phyloP scores from a whole-genome alignment of 345 rosid genomes.

The Pistacia vera region DNA sequence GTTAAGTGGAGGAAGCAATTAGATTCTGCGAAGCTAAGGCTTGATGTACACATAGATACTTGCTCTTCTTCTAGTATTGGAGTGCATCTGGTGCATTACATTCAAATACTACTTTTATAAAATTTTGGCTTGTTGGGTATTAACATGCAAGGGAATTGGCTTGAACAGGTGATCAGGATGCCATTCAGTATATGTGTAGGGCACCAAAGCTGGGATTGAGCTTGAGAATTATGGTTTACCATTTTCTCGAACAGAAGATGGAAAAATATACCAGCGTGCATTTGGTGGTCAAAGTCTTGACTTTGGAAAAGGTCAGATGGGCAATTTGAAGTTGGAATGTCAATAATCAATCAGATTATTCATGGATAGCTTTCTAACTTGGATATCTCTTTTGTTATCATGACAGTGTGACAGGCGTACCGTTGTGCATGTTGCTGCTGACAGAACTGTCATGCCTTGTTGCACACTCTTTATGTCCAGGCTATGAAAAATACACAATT shows the following conservation, averaged over 20 bases:
- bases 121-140: constrained; percentile 3
- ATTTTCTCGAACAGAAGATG: constrained; percentile 98
- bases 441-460: constrained; percentile 92
- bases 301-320: constrained; percentile 83
- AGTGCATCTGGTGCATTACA: neutral
- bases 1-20: neutral
- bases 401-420: constrained; percentile 93
- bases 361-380: constrained; percentile 17
- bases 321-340: constrained; percentile 9
- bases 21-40: neutral
- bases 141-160: neutral
- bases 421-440: constrained; percentile 99
- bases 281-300: constrained; percentile 99
- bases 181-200: constrained; percentile 97
- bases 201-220: constrained; percentile 99
- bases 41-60: neutral
- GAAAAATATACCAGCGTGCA: constrained; percentile 95
- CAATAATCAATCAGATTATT: neutral
- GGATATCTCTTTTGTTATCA: constrained; percentile 25
- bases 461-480: constrained; percentile 98
- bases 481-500: constrained; percentile 99
- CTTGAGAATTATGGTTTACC: constrained; percentile 94
- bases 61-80: neutral
- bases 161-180: constrained; percentile 93
- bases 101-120: neutral